Evolutionary conservation across 2,329 filamentous ascomycete genomes (phyloP).

Genomic region (Penicillium sp.): DNA sequence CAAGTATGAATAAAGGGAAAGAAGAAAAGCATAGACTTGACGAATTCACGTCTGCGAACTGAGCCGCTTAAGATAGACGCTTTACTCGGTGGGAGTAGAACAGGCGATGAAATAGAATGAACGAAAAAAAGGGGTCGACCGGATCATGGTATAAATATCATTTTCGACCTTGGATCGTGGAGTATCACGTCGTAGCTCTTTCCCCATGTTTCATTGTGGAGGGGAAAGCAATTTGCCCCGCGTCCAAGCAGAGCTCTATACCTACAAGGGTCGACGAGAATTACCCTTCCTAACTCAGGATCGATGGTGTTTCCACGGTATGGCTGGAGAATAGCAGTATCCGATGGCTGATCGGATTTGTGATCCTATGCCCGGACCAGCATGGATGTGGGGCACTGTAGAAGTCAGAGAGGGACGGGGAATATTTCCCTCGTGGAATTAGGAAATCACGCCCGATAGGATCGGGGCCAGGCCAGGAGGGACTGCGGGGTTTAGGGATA

Average conservation of each 20-base stretch:
- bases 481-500: not conserved
- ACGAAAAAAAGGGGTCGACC: not conserved
- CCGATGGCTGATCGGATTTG: conserved; percentile 13
- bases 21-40: not conserved
- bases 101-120: not conserved
- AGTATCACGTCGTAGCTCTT: not conserved
- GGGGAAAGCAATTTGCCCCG: conserved; percentile 6
- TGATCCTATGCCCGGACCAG: conserved; percentile 8
- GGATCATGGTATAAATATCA: conserved; percentile 15
- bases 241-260: conserved; percentile 7
- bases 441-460: conserved; percentile 15
- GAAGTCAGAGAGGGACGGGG: conserved; percentile 18
- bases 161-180: not conserved
- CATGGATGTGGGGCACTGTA: conserved; percentile 8
- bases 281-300: not conserved
- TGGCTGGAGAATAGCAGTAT: conserved; percentile 5
- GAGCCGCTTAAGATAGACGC: not conserved
- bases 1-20: conserved; percentile 5
- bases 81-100: not conserved
- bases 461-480: not conserved
- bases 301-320: not conserved
- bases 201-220: conserved; percentile 2
- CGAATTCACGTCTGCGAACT: not conserved
- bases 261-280: conserved; percentile 2
- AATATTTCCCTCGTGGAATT: conserved; percentile 27